These are phyloP conservation scores for Penicillium corylophilum DNA, from an alignment of 2,329 filamentous ascomycete genomes.

Conservation along the genomic window DNA sequence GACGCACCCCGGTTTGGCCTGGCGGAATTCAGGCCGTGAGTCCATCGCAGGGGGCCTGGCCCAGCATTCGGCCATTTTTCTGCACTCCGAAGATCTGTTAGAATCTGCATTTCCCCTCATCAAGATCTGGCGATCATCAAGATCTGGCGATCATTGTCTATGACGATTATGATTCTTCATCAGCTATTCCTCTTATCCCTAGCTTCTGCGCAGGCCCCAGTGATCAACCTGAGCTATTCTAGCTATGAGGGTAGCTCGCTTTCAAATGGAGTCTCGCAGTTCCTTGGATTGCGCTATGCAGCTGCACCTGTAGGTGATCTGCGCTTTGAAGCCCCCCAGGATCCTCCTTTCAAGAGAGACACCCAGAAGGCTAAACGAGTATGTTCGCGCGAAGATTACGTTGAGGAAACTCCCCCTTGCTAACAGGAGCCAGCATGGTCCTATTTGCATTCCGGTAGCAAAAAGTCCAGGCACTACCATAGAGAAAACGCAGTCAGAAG, in stretches of 20 bases:
- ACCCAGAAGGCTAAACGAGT: constrained; percentile 58
- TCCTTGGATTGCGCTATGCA: constrained; percentile 74
- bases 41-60: background rate
- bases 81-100: background rate
- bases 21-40: background rate
- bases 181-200: constrained; percentile 16
- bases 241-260: constrained; percentile 60
- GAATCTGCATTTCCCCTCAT: background rate
- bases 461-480: constrained; percentile 55
- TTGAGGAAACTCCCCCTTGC: background rate
- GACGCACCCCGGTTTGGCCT: background rate
- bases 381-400: constrained; percentile 13
- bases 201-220: constrained; percentile 24
- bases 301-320: constrained; percentile 64
- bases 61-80: background rate
- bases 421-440: constrained; percentile 34
- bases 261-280: constrained; percentile 62
- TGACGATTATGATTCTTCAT: constrained; percentile 12
- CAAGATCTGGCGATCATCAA: background rate
- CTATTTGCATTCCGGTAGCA: constrained; percentile 65
- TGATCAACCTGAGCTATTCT: constrained; percentile 66
- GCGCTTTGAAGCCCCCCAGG: constrained; percentile 66
- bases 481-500: constrained; percentile 48
- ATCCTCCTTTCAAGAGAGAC: constrained; percentile 52
- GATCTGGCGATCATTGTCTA: too few relatives aligned